phyloP scores from a whole-genome alignment of 1,139 yeast genomes.

The Lizanozyma gosingica region DNA sequence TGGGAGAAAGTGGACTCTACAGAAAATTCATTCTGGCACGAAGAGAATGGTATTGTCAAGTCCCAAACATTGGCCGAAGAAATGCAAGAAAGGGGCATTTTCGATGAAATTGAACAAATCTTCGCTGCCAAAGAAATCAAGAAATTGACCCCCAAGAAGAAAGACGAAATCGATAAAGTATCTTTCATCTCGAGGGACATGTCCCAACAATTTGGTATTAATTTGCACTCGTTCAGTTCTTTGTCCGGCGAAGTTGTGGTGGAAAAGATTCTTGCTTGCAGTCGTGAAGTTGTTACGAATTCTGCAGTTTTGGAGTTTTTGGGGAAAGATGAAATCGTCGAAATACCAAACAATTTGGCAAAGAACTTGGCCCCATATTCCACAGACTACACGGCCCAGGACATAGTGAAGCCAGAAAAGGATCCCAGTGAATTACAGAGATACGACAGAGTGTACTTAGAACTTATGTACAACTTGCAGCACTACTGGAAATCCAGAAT shows the following conservation, averaged over 20 bases:
- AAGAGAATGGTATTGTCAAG: conserved; percentile 11
- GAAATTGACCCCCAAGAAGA: conserved; percentile 35
- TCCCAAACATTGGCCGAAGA: conserved; percentile 45
- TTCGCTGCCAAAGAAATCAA: conserved; percentile 77
- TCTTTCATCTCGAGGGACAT: conserved; percentile 60
- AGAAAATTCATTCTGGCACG: conserved; percentile 59
- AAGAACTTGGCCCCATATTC: conserved; percentile 62
- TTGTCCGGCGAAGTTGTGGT: conserved; percentile 50
- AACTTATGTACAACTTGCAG: conserved; percentile 63
- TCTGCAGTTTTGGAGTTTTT: conserved; percentile 65
- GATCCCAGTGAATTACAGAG: conserved; percentile 69
- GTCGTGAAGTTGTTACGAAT: conserved; percentile 43
- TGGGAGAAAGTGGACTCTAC: conserved; percentile 72
- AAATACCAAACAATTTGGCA: conserved; percentile 54
- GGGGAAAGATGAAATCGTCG: conserved; percentile 59
- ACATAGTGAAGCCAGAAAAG: conserved; percentile 51
- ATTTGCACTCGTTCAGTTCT: conserved; percentile 52
- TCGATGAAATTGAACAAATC: conserved; percentile 63
- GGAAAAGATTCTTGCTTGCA: conserved; percentile 53
- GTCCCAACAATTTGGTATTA: conserved; percentile 74
- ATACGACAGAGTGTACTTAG: conserved; percentile 68
- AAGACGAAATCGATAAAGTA: conserved; percentile 40
- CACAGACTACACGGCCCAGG: conserved; percentile 22
- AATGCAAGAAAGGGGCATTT: conserved; percentile 58
- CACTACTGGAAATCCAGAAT: conserved; percentile 78